A percentile compares a stretch with the other conserved stretches of the same genome.
Conservation (phyloP, 2,329 filamentous ascomycete species). For the Neofusicoccum umdonicola region DNA sequence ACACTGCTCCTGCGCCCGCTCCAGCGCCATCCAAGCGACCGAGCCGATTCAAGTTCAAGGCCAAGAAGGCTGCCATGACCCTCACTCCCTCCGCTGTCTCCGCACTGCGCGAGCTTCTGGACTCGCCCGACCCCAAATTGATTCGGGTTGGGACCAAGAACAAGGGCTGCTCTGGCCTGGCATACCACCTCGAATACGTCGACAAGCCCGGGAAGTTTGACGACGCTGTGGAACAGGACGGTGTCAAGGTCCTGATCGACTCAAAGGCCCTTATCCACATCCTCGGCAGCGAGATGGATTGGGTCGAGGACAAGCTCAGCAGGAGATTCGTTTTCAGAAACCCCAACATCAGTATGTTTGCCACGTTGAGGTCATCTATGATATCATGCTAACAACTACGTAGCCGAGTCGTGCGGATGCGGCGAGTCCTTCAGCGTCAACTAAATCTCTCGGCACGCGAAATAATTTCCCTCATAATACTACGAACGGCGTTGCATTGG, state of each 20-base stretch:
- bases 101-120: constrained; percentile 72
- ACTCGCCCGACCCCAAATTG: constrained; percentile 84
- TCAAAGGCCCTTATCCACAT: constrained; percentile 98
- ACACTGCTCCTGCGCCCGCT: neutral
- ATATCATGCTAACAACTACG: constrained; percentile 24
- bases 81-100: constrained; percentile 76
- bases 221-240: constrained; percentile 91
- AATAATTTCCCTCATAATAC: constrained; percentile 17
- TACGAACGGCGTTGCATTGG: constrained; percentile 28
- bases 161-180: constrained; percentile 86
- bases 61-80: constrained; percentile 88
- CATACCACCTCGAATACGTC: constrained; percentile 93
- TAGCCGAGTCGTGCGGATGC: constrained; percentile 94
- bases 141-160: constrained; percentile 95
- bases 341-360: constrained; percentile 89
- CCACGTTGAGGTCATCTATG: neutral
- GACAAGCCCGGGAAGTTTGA: constrained; percentile 87
- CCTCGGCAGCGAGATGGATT: constrained; percentile 98
- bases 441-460: constrained; percentile 23
- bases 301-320: constrained; percentile 92
- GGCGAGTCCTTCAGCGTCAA: constrained; percentile 82
- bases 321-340: constrained; percentile 93
- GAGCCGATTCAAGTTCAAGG: constrained; percentile 65
- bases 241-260: constrained; percentile 92
- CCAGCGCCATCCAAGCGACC: constrained; percentile 46